These are phyloP conservation scores for Tremellales sp. DNA, from an alignment of 1,284 basidiomycete genomes.

Conservation along the genomic window DNA sequence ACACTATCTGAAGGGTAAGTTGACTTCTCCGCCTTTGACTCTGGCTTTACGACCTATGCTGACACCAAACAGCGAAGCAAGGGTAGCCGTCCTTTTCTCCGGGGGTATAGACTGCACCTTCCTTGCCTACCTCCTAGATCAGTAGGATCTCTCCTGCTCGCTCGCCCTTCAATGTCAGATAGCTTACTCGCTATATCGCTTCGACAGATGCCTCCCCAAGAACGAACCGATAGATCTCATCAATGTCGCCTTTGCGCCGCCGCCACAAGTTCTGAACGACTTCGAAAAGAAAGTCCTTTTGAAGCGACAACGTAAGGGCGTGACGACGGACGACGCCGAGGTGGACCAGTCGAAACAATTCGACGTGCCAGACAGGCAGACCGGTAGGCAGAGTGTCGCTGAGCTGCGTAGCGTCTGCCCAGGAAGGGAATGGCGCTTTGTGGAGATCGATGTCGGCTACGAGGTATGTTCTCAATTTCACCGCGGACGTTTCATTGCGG, in stretches of 20 bases:
- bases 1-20: slow-evolving; percentile 18
- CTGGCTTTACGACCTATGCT: background rate
- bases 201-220: slow-evolving; percentile 60
- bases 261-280: slow-evolving; percentile 54
- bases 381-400: slow-evolving; percentile 69
- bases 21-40: background rate
- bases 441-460: slow-evolving; percentile 81
- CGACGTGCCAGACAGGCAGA: slow-evolving; percentile 79
- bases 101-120: slow-evolving; percentile 93
- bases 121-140: slow-evolving; percentile 72
- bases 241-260: slow-evolving; percentile 95
- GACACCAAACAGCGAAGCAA: slow-evolving; percentile 47
- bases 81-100: slow-evolving; percentile 86
- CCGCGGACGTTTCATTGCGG: background rate
- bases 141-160: slow-evolving; percentile 50
- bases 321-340: slow-evolving; percentile 2
- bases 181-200: slow-evolving; percentile 33
- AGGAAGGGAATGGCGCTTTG: slow-evolving; percentile 80
- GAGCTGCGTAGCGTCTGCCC: slow-evolving; percentile 73
- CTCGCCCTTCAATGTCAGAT: slow-evolving; percentile 23
- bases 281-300: slow-evolving; percentile 39
- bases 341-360: slow-evolving; percentile 41
- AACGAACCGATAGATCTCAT: slow-evolving; percentile 86
- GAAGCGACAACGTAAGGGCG: slow-evolving; percentile 12
- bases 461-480: slow-evolving; percentile 53